These are phyloP conservation scores for Gomphus bonarii DNA, from an alignment of 1,284 basidiomycete genomes.

Conservation along the genomic window DNA sequence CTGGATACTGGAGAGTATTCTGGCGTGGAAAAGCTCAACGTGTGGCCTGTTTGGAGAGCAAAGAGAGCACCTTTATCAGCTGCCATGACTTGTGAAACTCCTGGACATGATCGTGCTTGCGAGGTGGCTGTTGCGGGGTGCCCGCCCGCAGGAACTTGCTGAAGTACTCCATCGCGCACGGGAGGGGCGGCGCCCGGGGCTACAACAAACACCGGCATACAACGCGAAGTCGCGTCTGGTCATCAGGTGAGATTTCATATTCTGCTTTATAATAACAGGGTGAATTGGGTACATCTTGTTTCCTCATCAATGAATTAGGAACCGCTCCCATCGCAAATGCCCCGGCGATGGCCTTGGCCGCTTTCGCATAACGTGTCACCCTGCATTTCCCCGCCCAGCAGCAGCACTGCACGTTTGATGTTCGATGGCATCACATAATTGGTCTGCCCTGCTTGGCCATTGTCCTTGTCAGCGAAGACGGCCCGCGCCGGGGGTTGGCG, in stretches of 20 bases:
- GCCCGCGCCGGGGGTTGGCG: neutral
- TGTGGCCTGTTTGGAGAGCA: neutral
- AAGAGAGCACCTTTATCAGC: slow-evolving; percentile 46
- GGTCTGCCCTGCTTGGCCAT: neutral
- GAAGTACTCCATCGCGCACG: slow-evolving; percentile 63
- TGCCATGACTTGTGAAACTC: slow-evolving; percentile 71
- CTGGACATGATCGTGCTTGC: slow-evolving; percentile 45
- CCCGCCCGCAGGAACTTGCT: slow-evolving; percentile 63
- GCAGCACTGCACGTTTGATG: neutral
- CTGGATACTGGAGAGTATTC: slow-evolving; percentile 68
- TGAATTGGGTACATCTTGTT: neutral
- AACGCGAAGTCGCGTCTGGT: neutral
- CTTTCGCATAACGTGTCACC: neutral
- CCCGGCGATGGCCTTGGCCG: neutral
- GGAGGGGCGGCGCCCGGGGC: neutral
- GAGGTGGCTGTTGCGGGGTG: slow-evolving; percentile 39
- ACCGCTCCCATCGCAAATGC: neutral
- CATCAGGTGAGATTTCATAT: no score
- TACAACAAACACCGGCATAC: neutral
- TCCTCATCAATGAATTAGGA: neutral
- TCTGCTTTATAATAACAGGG: no score
- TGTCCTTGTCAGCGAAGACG: neutral
- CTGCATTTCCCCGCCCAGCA: neutral
- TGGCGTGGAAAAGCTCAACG: slow-evolving; percentile 19
- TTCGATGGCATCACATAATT: neutral